phyloP scores from a whole-genome alignment of 176 grass and related monocot species.

The Avena insularis region DNA sequence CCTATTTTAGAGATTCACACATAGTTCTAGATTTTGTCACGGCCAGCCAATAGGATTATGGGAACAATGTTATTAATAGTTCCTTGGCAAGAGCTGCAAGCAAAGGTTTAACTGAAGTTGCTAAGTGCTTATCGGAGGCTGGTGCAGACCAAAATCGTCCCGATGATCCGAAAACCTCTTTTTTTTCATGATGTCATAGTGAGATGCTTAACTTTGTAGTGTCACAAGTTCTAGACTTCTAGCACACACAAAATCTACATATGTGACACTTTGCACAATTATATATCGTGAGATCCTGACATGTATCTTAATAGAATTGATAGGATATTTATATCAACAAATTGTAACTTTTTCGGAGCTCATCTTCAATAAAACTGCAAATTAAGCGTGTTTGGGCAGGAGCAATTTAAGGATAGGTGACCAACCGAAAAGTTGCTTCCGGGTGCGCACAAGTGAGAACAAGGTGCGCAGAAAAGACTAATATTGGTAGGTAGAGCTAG shows the following conservation, averaged over 20 bases:
- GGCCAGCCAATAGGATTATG: background rate
- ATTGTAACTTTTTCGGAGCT: no score
- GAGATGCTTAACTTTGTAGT: background rate
- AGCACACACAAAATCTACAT: background rate
- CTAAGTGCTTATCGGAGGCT: background rate
- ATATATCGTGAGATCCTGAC: background rate
- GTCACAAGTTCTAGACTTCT: background rate
- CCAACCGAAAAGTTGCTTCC: no score
- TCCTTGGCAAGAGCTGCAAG: slow-evolving; percentile 7
- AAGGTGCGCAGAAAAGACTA: no score
- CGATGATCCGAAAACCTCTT: background rate
- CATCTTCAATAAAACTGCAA: no score
- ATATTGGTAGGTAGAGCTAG: no score
- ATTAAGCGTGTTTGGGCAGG: no score
- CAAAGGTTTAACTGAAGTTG: background rate
- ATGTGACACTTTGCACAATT: background rate
- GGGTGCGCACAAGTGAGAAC: no score
- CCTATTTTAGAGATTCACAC: no score
- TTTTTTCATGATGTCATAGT: background rate
- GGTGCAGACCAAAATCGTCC: background rate
- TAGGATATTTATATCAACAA: no score
- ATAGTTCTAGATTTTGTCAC: no score
- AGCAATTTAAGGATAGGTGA: no score
- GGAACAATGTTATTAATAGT: background rate
- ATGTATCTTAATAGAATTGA: no score